Conservation (phyloP, 306 rosid species). For the Cyclanthera cordifolia region DNA sequence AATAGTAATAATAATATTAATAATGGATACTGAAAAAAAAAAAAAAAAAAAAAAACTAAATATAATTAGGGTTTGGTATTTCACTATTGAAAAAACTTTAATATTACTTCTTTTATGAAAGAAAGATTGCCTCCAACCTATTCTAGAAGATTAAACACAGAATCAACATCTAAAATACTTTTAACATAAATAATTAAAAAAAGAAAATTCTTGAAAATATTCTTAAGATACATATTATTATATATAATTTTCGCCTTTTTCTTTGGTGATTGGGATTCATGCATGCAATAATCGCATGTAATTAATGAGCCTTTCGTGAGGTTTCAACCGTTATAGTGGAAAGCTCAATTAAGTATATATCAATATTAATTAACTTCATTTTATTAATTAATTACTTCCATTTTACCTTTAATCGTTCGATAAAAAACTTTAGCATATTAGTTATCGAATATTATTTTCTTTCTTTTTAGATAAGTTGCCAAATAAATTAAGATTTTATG, state of each 20-base stretch:
- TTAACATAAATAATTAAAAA: not conserved
- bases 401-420: not conserved
- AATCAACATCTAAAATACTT: constrained; percentile 3
- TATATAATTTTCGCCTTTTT: not conserved
- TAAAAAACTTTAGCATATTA: too few relatives aligned
- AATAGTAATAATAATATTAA: too few relatives aligned
- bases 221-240: not conserved
- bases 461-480: too few relatives aligned
- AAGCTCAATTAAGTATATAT: not conserved
- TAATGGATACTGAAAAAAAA: too few relatives aligned
- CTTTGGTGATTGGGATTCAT: not conserved
- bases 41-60: too few relatives aligned
- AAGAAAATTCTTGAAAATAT: constrained; percentile 9
- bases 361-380: constrained; percentile 1
- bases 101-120: not conserved
- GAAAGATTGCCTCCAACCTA: not conserved
- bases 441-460: too few relatives aligned
- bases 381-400: not conserved
- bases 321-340: not conserved
- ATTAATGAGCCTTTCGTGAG: not conserved
- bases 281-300: not conserved
- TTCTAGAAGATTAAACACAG: constrained; percentile 10
- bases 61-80: constrained; percentile 12
- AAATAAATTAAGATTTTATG: too few relatives aligned
- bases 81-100: not conserved